Evolutionary conservation across 2,329 filamentous ascomycete species (phyloP).

Genomic region (Pseudogymnoascus sp.): DNA sequence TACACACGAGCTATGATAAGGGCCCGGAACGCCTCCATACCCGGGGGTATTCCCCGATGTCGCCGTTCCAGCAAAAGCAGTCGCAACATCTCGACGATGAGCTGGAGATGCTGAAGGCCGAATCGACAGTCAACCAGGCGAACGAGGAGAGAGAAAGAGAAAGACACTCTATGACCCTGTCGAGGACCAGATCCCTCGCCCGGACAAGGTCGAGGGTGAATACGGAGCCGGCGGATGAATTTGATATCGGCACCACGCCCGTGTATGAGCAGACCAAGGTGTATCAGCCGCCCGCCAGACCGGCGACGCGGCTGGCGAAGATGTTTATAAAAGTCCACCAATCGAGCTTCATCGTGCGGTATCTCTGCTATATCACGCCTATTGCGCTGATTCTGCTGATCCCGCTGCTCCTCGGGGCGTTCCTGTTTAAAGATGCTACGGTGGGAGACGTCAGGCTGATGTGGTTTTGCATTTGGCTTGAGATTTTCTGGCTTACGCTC

Average conservation of each 20-base stretch:
- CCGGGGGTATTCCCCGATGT: slow-evolving; percentile 28
- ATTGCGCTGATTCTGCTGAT: slow-evolving; percentile 57
- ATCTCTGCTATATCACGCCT: slow-evolving; percentile 64
- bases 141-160: slow-evolving; percentile 11
- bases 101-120: slow-evolving; percentile 54
- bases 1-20: slow-evolving; percentile 37
- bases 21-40: slow-evolving; percentile 23
- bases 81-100: slow-evolving; percentile 57
- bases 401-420: slow-evolving; percentile 56
- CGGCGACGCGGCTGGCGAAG: slow-evolving; percentile 52
- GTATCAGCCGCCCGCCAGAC: slow-evolving; percentile 57
- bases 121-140: slow-evolving; percentile 42
- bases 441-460: slow-evolving; percentile 69
- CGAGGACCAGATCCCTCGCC: slow-evolving; percentile 32
- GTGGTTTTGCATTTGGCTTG: slow-evolving; percentile 95
- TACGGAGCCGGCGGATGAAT: slow-evolving; percentile 52
- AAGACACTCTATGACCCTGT: slow-evolving; percentile 19
- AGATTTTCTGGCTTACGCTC: slow-evolving; percentile 84
- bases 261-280: slow-evolving; percentile 58
- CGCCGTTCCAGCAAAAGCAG: slow-evolving; percentile 48
- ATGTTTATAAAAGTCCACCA: slow-evolving; percentile 58
- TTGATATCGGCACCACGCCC: slow-evolving; percentile 47
- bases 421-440: slow-evolving; percentile 50
- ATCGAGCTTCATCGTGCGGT: slow-evolving; percentile 59
- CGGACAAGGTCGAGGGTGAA: slow-evolving; percentile 40